phyloP scores from a whole-genome alignment of 2,329 filamentous ascomycete genomes.

The Mollisiaceae sp. region DNA sequence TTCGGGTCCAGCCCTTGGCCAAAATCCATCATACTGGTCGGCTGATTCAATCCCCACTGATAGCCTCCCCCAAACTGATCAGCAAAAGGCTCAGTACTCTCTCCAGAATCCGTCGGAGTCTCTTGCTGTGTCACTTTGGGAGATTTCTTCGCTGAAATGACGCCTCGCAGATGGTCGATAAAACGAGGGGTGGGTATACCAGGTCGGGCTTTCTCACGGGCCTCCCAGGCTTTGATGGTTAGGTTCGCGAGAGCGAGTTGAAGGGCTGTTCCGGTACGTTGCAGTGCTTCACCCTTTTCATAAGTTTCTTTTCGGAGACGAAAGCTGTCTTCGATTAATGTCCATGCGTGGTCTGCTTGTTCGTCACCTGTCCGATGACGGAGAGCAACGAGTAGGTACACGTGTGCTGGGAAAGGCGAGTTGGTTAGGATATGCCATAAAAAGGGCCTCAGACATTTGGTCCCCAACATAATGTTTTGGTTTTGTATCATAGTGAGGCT shows the following conservation, averaged over 20 bases:
- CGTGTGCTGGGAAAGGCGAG: slow-evolving; percentile 41
- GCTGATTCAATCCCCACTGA: slow-evolving; percentile 21
- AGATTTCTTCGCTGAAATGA: slow-evolving; percentile 8
- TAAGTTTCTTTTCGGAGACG: slow-evolving; percentile 14
- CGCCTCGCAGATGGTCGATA: slow-evolving; percentile 13
- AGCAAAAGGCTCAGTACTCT: neutral
- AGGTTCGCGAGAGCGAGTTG: slow-evolving; percentile 34
- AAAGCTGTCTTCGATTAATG: slow-evolving; percentile 17
- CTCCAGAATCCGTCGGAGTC: neutral
- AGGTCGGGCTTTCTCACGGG: slow-evolving; percentile 26
- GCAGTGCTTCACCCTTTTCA: neutral
- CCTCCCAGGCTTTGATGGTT: slow-evolving; percentile 37
- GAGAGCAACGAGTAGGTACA: slow-evolving; percentile 40
- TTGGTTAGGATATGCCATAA: slow-evolving; percentile 42
- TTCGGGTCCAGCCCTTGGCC: slow-evolving; percentile 9
- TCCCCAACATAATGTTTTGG: slow-evolving; percentile 38
- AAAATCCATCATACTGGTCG: slow-evolving; percentile 7
- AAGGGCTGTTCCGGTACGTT: slow-evolving; percentile 20
- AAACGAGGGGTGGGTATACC: slow-evolving; percentile 15
- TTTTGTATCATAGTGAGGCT: slow-evolving; percentile 35
- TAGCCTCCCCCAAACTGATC: slow-evolving; percentile 12
- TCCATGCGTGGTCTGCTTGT: slow-evolving; percentile 38
- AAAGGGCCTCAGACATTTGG: slow-evolving; percentile 34
- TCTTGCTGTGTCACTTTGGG: neutral
- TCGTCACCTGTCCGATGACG: slow-evolving; percentile 30